These are phyloP conservation scores for Curvularia spicifera DNA, from an alignment of 2,329 filamentous ascomycete genomes.

Conservation along the genomic window DNA sequence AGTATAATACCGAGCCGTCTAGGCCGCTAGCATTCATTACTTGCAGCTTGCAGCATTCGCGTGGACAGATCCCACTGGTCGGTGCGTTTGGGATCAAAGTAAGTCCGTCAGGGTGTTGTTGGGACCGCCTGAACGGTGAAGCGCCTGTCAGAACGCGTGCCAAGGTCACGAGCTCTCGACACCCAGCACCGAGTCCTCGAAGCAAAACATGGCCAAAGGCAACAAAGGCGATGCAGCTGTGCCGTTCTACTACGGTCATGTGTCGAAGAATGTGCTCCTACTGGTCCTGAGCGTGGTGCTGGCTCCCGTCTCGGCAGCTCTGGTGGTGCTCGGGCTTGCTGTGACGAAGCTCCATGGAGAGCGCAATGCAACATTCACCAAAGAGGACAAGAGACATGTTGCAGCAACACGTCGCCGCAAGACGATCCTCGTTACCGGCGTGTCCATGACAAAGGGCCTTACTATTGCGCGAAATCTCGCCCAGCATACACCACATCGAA, in stretches of 20 bases:
- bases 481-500: conserved; percentile 66
- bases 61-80: conserved; percentile 6
- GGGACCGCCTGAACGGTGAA: conserved; percentile 15
- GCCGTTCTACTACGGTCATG: conserved; percentile 49
- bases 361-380: conserved; percentile 21
- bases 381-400: conserved; percentile 28
- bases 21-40: conserved; percentile 19
- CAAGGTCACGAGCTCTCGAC: conserved; percentile 26
- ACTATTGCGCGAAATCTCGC: conserved; percentile 70
- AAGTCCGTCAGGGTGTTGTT: conserved; percentile 14
- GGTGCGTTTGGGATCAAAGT: conserved; percentile 8
- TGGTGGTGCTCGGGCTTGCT: conserved; percentile 34
- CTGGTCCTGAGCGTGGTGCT: conserved; percentile 53
- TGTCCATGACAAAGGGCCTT: conserved; percentile 75
- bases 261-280: conserved; percentile 57
- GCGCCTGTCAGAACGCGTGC: conserved; percentile 13
- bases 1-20: conserved; percentile 20
- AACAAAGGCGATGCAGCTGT: conserved; percentile 13
- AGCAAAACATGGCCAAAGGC: conserved; percentile 20
- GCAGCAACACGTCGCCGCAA: conserved; percentile 42
- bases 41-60: conserved; percentile 11
- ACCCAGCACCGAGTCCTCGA: conserved; percentile 5
- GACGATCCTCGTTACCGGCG: conserved; percentile 73
- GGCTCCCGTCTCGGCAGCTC: conserved; percentile 57
- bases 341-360: conserved; percentile 26